Evolutionary conservation across 2,329 filamentous ascomycete species (phyloP).

Genomic region (Aspergillus tanneri): DNA sequence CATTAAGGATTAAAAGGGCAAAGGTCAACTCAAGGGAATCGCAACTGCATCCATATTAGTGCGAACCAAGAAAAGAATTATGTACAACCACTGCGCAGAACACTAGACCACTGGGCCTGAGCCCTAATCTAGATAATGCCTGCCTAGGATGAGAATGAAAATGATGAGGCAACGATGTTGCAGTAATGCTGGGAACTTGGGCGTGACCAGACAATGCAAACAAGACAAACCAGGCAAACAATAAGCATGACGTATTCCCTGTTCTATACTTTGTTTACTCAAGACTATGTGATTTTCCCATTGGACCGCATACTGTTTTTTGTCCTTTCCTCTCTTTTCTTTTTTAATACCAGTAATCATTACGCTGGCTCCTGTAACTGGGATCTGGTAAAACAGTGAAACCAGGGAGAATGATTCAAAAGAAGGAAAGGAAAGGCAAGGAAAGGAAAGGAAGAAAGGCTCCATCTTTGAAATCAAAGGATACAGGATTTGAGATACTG

Average conservation of each 20-base stretch:
- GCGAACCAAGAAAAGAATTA: background rate
- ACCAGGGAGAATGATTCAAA: too few species aligned
- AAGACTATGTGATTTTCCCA: too few species aligned
- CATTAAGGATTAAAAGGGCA: conserved; percentile 13
- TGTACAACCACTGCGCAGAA: conserved; percentile 6
- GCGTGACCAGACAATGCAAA: conserved; percentile 16
- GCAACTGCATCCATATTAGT: conserved; percentile 16
- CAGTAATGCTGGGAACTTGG: conserved; percentile 7
- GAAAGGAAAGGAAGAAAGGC: too few species aligned
- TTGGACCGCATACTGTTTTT: too few species aligned
- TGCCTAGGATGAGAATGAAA: conserved; percentile 6
- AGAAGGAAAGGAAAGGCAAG: too few species aligned
- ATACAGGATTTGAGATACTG: too few species aligned
- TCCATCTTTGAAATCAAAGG: too few species aligned
- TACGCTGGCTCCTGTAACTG: too few species aligned
- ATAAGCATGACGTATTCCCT: background rate
- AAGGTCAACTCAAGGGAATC: conserved; percentile 4
- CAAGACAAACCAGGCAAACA: conserved; percentile 2
- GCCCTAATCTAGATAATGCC: conserved; percentile 3
- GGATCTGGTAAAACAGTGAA: too few species aligned
- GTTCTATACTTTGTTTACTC: too few species aligned
- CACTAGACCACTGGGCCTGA: background rate
- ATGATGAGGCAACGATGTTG: conserved; percentile 2
- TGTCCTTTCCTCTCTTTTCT: too few species aligned
- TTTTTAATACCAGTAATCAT: too few species aligned